Evolutionary conservation across 1,139 yeast species (phyloP).

Genomic region (Magnusiomyces tetraspermus): DNA sequence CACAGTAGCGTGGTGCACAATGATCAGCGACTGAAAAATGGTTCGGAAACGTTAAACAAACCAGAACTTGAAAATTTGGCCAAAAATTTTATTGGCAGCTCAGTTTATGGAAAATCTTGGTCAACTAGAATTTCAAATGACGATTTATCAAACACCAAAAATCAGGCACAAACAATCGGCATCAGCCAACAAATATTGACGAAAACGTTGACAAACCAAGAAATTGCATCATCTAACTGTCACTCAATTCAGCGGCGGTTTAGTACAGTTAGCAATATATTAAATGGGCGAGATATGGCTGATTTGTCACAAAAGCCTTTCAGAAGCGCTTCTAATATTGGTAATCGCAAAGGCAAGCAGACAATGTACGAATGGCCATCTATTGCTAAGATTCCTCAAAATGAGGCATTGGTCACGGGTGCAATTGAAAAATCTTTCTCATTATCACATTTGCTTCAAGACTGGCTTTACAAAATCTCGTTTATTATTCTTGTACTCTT

Average conservation of each 20-base stretch:
- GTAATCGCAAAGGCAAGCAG: neutral
- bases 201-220: too few species aligned
- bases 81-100: neutral
- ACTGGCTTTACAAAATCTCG: slow-evolving; percentile 45
- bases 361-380: neutral
- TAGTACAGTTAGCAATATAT: too few species aligned
- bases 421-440: neutral
- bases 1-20: neutral
- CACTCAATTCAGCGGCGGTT: too few species aligned
- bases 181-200: too few species aligned
- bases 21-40: neutral
- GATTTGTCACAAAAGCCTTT: too few species aligned
- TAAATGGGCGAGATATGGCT: too few species aligned
- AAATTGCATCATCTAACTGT: too few species aligned
- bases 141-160: too few species aligned
- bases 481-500: too few species aligned
- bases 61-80: neutral
- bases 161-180: too few species aligned
- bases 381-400: neutral
- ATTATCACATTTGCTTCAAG: neutral
- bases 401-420: neutral
- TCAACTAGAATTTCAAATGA: too few species aligned
- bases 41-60: neutral
- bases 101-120: too few species aligned
- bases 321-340: neutral